These are phyloP conservation scores for Hyaloscypha bicolor DNA, from an alignment of 495 filamentous ascomycete genomes.

Conservation along the genomic window DNA sequence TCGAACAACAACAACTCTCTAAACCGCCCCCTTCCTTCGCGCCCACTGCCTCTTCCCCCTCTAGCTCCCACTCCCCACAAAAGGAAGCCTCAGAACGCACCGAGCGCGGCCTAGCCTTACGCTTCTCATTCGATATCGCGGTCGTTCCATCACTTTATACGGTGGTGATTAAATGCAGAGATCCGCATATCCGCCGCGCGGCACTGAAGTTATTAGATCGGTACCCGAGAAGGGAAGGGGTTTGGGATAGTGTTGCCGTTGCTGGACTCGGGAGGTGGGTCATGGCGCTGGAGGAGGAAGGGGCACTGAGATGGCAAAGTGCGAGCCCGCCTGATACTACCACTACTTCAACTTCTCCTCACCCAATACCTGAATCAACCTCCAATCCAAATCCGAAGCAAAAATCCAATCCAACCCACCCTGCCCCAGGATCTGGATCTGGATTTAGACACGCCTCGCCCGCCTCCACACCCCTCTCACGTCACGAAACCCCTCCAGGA, in stretches of 20 bases:
- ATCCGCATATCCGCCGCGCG: conserved; percentile 43
- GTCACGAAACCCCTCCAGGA: too few relatives aligned
- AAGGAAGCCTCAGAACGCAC: not conserved
- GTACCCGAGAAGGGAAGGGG: conserved; percentile 46
- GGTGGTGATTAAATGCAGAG: conserved; percentile 44
- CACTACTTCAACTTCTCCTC: not conserved
- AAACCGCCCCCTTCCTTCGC: not conserved
- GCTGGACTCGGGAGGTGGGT: conserved; percentile 40
- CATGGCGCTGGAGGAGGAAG: conserved; percentile 47
- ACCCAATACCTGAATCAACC: not conserved
- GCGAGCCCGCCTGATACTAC: not conserved
- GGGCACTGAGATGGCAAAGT: conserved; percentile 8
- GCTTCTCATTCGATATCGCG: conserved; percentile 35
- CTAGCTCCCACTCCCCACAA: not conserved
- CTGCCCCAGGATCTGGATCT: not conserved
- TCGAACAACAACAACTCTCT: not conserved
- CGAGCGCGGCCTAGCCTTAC: not conserved
- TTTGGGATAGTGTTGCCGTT: conserved; percentile 46
- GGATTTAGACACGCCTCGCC: too few relatives aligned
- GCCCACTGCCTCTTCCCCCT: not conserved
- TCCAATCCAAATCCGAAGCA: not conserved
- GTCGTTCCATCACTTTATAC: conserved; percentile 41
- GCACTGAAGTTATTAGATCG: conserved; percentile 42
- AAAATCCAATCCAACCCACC: not conserved
- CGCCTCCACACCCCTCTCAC: too few relatives aligned